phyloP scores from a whole-genome alignment of 2,329 filamentous ascomycete species.

The Canariomyces notabilis region DNA sequence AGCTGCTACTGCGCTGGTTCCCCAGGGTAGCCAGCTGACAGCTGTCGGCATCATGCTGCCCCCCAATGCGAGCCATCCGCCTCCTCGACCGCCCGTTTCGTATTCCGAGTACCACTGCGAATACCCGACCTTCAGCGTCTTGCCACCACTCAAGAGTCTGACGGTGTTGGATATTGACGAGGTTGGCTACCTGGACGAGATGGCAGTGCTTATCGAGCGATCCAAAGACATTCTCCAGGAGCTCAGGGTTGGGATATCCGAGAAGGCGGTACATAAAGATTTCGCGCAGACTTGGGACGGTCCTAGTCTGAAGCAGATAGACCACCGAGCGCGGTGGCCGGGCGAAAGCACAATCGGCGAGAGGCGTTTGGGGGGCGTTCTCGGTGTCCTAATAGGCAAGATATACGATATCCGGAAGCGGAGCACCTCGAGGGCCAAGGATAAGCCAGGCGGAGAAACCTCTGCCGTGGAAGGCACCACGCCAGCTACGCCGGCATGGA shows the following conservation, averaged over 20 bases:
- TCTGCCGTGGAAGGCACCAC: neutral
- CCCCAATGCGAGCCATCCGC: conserved; percentile 28
- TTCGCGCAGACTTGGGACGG: conserved; percentile 62
- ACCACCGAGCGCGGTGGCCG: conserved; percentile 52
- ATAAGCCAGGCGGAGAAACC: conserved; percentile 3
- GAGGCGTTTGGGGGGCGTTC: conserved; percentile 60
- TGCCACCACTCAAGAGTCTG: conserved; percentile 69
- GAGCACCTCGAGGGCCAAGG: neutral
- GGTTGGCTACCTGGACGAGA: conserved; percentile 75
- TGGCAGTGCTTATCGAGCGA: conserved; percentile 69
- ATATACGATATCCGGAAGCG: conserved; percentile 53
- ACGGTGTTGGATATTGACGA: conserved; percentile 79
- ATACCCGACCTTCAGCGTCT: conserved; percentile 72
- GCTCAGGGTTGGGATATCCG: conserved; percentile 67
- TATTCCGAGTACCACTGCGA: conserved; percentile 60
- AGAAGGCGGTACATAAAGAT: conserved; percentile 39
- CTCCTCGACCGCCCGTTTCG: conserved; percentile 36
- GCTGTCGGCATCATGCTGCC: conserved; percentile 37
- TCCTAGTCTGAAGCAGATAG: conserved; percentile 56
- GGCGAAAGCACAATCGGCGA: conserved; percentile 55
- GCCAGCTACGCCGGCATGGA: conserved; percentile 2
- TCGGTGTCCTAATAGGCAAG: conserved; percentile 63
- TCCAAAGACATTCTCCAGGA: conserved; percentile 64
- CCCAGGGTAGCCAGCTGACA: conserved; percentile 36
- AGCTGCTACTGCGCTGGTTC: conserved; percentile 24